A percentile compares a stretch with the other conserved stretches of the same genome.
phyloP scores from a whole-genome alignment of 176 grass and related monocot genomes.

The Metroxylon sagu region DNA sequence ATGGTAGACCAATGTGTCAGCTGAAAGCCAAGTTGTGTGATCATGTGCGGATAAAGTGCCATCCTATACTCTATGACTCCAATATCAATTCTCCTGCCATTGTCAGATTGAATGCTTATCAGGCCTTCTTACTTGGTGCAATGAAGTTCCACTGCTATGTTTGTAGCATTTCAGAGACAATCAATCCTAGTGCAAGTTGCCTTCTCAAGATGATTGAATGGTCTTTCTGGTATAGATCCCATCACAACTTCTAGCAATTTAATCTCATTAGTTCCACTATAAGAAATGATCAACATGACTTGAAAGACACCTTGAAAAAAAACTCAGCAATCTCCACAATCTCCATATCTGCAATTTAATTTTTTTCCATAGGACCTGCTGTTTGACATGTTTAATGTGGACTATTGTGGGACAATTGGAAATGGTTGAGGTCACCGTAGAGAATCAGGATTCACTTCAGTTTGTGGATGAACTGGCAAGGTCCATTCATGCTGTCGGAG shows the following conservation, averaged over 20 bases:
- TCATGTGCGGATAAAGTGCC: slow-evolving; percentile 76
- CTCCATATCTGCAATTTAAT: too few species aligned
- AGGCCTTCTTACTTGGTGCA: slow-evolving; percentile 70
- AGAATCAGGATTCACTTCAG: too few species aligned
- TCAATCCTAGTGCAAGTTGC: slow-evolving; percentile 18
- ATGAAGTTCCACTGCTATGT: slow-evolving; percentile 97
- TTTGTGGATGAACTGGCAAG: too few species aligned
- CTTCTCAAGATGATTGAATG: slow-evolving; percentile 47
- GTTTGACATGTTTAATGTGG: too few species aligned
- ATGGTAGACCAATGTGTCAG: slow-evolving; percentile 35
- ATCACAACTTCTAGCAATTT: not conserved
- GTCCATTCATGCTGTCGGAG: too few species aligned
- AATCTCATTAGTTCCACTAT: too few species aligned
- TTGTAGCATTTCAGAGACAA: slow-evolving; percentile 13
- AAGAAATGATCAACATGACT: too few species aligned
- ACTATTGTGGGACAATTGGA: too few species aligned
- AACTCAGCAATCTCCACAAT: too few species aligned
- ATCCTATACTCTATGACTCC: slow-evolving; percentile 79
- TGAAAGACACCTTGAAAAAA: too few species aligned
- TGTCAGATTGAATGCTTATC: slow-evolving; percentile 70
- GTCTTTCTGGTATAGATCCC: slow-evolving; percentile 51
- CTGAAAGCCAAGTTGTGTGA: slow-evolving; percentile 39
- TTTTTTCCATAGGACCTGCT: too few species aligned
- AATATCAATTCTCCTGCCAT: slow-evolving; percentile 61
- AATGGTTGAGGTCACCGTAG: too few species aligned